Evolutionary conservation across 352 stramenopile species (phyloP), one percentile per base, ranked within the genome.

Genomic region (Blastocystis sp.): DNA sequence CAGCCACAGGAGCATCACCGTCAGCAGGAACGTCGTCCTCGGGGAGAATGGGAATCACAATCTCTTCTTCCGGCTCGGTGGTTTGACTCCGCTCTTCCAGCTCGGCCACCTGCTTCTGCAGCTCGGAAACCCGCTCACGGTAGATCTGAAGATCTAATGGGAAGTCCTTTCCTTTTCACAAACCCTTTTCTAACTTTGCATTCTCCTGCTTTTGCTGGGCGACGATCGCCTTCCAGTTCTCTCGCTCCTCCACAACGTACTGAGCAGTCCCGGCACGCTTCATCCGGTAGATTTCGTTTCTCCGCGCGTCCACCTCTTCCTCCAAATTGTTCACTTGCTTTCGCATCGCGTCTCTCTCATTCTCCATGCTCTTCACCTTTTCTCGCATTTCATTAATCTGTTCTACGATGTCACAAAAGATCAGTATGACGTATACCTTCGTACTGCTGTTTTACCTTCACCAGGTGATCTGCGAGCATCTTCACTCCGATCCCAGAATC

Each of bases 381-480:
- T 64, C 48, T 9, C 79, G 42, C 68, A 88, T 65, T 57, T 79
- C 43, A 52, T 88, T 79, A 40, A 88, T 88, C 68, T 78, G 60
- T 57, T 88, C 78, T 88, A 88, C 17, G 3, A 11, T 2, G 60
- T n/a, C 43, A 21, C n/a, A 17, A 1, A 11, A 24, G 54, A 28
- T 24, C 21, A 19, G 19, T 0, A 3, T 3, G 52, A 62, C 17
- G 28, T 9, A 11, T 24, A 88, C 78, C 78, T 38, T 88, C 78
- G 43, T 88, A 88, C 57, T 76, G 68, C 64, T 78, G 70, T 61
- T 88, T 88, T 45, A 88, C 78, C 60, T 88, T 88, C 24, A 88
- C 78, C 28, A 88, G 52, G 34, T 88, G 78, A 60, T 88, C 78
- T 48, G 78, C 78, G 9, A 88, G 61, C 68, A 88, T 79, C 68